These are phyloP conservation scores for Ogataea neopini DNA, from an alignment of 805 yeast species.

Conservation along the genomic window DNA sequence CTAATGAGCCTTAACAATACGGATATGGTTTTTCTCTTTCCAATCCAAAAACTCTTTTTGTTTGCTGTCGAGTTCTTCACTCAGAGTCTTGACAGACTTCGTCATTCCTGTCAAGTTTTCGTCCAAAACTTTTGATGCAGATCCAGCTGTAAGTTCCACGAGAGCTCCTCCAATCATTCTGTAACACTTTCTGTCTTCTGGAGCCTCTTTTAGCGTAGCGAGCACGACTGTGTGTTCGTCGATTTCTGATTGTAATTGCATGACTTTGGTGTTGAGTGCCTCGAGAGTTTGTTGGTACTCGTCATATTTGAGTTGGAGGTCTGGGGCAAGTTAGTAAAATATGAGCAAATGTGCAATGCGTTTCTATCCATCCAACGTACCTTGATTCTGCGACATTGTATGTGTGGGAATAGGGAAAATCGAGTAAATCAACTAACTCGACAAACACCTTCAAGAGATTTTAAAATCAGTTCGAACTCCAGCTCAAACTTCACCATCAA, in stretches of 20 bases:
- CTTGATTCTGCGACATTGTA: slow-evolving; percentile 12
- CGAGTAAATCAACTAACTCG: background rate
- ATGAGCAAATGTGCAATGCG: no score
- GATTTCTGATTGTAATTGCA: slow-evolving; percentile 49
- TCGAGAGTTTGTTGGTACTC: slow-evolving; percentile 51
- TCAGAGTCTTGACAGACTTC: slow-evolving; percentile 40
- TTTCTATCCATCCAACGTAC: no score
- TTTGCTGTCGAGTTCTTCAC: slow-evolving; percentile 40
- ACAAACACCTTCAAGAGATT: no score
- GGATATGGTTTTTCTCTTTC: slow-evolving; percentile 52
- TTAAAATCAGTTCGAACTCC: background rate
- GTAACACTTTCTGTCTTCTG: slow-evolving; percentile 71
- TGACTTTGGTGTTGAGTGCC: slow-evolving; percentile 45
- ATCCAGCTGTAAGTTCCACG: slow-evolving; percentile 79
- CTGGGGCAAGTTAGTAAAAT: no score
- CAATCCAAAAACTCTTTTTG: slow-evolving; percentile 47
- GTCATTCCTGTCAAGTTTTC: slow-evolving; percentile 54
- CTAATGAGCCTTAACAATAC: slow-evolving; percentile 40
- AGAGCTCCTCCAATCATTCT: slow-evolving; percentile 94
- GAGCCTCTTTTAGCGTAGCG: slow-evolving; percentile 53
- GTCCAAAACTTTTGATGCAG: slow-evolving; percentile 63
- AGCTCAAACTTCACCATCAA: no score
- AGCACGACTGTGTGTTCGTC: slow-evolving; percentile 54
- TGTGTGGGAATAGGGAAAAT: background rate
- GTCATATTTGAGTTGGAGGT: slow-evolving; percentile 51